Conservation (phyloP, 2,329 filamentous ascomycete species). For the Microdochium bolleyi region DNA sequence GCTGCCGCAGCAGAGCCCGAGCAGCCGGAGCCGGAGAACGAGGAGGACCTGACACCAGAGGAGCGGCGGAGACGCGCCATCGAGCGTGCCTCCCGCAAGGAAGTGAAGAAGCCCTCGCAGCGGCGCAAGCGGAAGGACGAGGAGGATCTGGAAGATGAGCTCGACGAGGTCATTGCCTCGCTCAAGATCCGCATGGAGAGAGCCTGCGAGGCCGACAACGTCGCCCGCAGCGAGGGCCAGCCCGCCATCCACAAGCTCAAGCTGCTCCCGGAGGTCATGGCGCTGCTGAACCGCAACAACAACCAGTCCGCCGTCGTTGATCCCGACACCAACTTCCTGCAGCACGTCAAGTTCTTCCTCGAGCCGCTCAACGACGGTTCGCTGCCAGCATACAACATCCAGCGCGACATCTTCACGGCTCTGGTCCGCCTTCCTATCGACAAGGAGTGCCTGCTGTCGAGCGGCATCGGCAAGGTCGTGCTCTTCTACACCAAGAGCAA, state of each 20-base stretch:
- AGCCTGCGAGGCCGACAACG: conserved; percentile 80
- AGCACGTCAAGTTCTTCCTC: conserved; percentile 93
- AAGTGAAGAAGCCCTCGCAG: conserved; percentile 72
- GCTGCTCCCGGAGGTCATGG: conserved; percentile 83
- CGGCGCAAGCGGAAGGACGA: conserved; percentile 76
- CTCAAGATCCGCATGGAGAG: conserved; percentile 87
- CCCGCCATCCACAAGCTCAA: conserved; percentile 90
- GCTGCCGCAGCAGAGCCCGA: conserved; percentile 27
- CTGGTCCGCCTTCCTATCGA: conserved; percentile 77
- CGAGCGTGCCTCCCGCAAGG: conserved; percentile 80
- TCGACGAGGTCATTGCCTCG: conserved; percentile 81
- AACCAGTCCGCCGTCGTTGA: conserved; percentile 80
- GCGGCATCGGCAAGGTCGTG: conserved; percentile 91
- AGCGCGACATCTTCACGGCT: conserved; percentile 83
- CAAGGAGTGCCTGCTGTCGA: conserved; percentile 83
- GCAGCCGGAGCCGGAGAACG: conserved; percentile 57
- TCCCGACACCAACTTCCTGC: conserved; percentile 89
- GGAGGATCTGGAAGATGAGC: conserved; percentile 86
- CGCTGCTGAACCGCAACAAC: conserved; percentile 82
- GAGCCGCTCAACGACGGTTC: conserved; percentile 92
- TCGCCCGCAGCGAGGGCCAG: conserved; percentile 68
- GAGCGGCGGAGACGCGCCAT: conserved; percentile 78
- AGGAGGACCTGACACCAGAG: conserved; percentile 74
- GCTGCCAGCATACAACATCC: conserved; percentile 92
- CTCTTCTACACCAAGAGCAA: conserved; percentile 97